Conservation (phyloP, 2,329 filamentous ascomycete species). For the Ophiobolus disseminans region DNA sequence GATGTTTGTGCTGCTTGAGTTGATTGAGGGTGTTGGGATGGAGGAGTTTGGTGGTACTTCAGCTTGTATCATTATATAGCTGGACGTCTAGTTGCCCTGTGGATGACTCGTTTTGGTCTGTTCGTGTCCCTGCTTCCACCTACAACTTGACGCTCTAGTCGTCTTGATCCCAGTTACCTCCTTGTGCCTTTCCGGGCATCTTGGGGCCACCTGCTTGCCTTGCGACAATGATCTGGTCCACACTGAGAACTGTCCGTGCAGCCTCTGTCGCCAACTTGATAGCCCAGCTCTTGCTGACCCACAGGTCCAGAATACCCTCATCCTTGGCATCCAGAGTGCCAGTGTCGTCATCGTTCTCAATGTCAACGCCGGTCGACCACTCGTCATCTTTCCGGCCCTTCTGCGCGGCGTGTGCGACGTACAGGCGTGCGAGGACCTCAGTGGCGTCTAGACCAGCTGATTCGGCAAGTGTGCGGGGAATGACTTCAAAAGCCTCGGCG, state of each 20-base stretch:
- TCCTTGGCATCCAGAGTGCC: constrained; percentile 87
- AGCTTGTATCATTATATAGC: neutral
- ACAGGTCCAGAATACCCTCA: constrained; percentile 88
- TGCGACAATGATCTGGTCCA: constrained; percentile 98
- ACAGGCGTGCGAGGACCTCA: constrained; percentile 90
- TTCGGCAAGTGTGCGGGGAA: constrained; percentile 91
- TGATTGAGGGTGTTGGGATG: no score
- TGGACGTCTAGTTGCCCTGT: no score
- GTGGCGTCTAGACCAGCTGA: constrained; percentile 95
- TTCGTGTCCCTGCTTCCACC: neutral
- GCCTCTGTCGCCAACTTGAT: constrained; percentile 97
- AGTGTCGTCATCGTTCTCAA: constrained; percentile 83
- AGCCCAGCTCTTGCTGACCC: constrained; percentile 93
- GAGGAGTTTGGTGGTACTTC: no score
- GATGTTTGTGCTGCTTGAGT: no score
- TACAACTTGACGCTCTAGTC: constrained; percentile 28
- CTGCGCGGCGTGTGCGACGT: constrained; percentile 81
- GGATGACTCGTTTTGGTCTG: constrained; percentile 44
- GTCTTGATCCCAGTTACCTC: constrained; percentile 75
- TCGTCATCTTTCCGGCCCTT: constrained; percentile 67
- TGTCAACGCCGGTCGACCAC: constrained; percentile 92
- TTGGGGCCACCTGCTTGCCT: constrained; percentile 97
- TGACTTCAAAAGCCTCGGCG: constrained; percentile 96
- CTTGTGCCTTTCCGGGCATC: constrained; percentile 83
- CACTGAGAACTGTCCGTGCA: constrained; percentile 89